Conservation (phyloP, 495 filamentous ascomycete genomes). For the Pyrenula massariospora region DNA sequence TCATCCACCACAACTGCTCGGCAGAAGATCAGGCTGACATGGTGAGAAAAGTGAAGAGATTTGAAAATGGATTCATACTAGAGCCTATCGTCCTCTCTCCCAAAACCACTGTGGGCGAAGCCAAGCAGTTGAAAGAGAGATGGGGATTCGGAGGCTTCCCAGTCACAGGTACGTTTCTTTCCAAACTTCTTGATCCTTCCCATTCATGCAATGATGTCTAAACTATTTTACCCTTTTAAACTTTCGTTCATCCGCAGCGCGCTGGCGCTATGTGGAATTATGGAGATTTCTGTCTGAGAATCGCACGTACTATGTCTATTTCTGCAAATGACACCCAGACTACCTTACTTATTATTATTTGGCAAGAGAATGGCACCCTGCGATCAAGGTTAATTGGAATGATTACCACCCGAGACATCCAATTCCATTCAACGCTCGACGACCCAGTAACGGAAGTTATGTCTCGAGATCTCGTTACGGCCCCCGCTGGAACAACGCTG, state of each 20-base stretch:
- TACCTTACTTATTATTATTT: slow-evolving; percentile 3
- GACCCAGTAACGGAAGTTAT: slow-evolving; percentile 82
- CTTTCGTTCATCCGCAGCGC: slow-evolving; percentile 99
- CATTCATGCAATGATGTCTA: slow-evolving; percentile 55
- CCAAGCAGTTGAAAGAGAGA: slow-evolving; percentile 84
- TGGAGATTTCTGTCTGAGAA: slow-evolving; percentile 34
- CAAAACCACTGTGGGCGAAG: slow-evolving; percentile 79
- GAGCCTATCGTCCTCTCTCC: slow-evolving; percentile 90
- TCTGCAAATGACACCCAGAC: not conserved
- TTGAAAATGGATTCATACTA: slow-evolving; percentile 97
- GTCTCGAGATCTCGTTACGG: slow-evolving; percentile 91
- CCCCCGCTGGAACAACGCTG: slow-evolving; percentile 71
- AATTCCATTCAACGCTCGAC: slow-evolving; percentile 65
- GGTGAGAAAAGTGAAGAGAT: slow-evolving; percentile 98
- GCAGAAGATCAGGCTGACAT: slow-evolving; percentile 93
- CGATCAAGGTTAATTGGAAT: slow-evolving; percentile 93
- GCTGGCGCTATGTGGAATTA: slow-evolving; percentile 74
- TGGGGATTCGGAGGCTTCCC: slow-evolving; percentile 99
- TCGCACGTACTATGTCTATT: slow-evolving; percentile 3
- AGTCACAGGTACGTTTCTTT: slow-evolving; percentile 73
- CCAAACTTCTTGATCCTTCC: slow-evolving; percentile 7
- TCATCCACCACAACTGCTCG: slow-evolving; percentile 99
- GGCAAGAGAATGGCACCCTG: slow-evolving; percentile 82
- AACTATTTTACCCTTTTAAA: slow-evolving; percentile 61
- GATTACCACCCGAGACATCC: slow-evolving; percentile 93